Base-by-base conservation (phyloP, 371 early-diverging fungal species). In the Mortierella sp. region DNA sequence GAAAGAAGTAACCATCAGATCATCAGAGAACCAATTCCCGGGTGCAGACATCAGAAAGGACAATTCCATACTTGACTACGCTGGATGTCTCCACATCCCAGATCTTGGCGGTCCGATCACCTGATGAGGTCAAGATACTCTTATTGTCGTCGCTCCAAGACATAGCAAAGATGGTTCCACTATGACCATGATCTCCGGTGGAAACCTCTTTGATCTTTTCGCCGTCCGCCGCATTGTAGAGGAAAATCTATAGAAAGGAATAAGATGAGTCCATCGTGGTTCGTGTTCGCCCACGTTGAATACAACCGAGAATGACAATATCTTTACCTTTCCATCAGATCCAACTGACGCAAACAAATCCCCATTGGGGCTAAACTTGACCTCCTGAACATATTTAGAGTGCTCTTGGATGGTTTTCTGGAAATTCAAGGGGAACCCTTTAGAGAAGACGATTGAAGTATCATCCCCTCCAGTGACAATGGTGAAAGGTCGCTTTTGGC, bases 391-490 rank as follows among this genome's bases (percentile, higher is more conserved):
- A 79, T 96, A 97, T 9, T 95, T 88, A 1, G 91, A 81, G 79
- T 98, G 98, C 65, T 90, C 92, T 34, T 78, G 79, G 57, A 95
- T 88, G 25, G 88, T 78, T 67, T 84, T 88, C 64, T 84, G 80
- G 74, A 87, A 92, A 65, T 90, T 93, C 84, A 90, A 98, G 4
- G 99, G 99, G 17, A 94, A 92, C 9, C 98, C 98, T 60, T 90
- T 85, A 72, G 90, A 96, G 67, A 97, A 96, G 43, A 91, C 90
- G 13, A 97, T 91, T 0, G 91, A 90, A 79, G 86, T 86, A 81
- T 98, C 99, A 72, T 98, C 98, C 5, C 94, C 92, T 45, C 88
- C 90, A 29, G 97, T 98, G 34, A 93, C 96, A 13, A 96, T 96
- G 45, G 94, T 91, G 82, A 95, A 91, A 21, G 99, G 98, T 22